Evolutionary conservation across 495 filamentous ascomycete species (phyloP).

Genomic region (Tuber calosporum): DNA sequence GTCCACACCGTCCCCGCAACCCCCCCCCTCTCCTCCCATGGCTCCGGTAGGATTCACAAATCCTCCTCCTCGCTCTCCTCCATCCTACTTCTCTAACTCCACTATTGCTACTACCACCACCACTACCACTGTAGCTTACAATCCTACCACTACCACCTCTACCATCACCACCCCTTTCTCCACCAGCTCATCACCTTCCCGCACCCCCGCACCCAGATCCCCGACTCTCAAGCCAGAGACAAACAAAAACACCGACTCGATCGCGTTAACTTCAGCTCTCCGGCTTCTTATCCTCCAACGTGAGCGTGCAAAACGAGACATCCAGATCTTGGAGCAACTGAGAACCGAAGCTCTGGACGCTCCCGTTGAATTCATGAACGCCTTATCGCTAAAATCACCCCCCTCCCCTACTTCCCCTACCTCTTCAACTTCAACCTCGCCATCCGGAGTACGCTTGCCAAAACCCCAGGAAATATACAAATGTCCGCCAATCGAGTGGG

Average conservation of each 20-base stretch:
- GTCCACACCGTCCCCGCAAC: slow-evolving; percentile 35
- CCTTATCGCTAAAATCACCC: slow-evolving; percentile 28
- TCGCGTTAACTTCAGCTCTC: slow-evolving; percentile 35
- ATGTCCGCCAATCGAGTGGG: slow-evolving; percentile 39
- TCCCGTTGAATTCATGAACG: slow-evolving; percentile 38
- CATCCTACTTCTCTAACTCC: slow-evolving; percentile 12
- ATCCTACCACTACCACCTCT: slow-evolving; percentile 9
- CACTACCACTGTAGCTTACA: slow-evolving; percentile 4
- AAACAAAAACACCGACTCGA: slow-evolving; percentile 26
- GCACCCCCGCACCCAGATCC: slow-evolving; percentile 32
- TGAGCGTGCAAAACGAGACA: slow-evolving; percentile 38
- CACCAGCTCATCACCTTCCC: slow-evolving; percentile 25
- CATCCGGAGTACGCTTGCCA: slow-evolving; percentile 25
- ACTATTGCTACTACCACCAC: slow-evolving; percentile 11
- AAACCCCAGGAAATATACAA: slow-evolving; percentile 39
- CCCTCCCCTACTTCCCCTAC: slow-evolving; percentile 16
- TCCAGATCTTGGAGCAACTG: slow-evolving; percentile 32
- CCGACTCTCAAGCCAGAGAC: slow-evolving; percentile 9
- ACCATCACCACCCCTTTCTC: slow-evolving; percentile 14
- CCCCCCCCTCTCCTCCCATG: slow-evolving; percentile 39
- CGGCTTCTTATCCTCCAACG: slow-evolving; percentile 40
- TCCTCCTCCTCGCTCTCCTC: slow-evolving; percentile 16
- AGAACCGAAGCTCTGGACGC: slow-evolving; percentile 33
- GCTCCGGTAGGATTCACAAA: slow-evolving; percentile 15
- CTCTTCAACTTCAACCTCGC: slow-evolving; percentile 18